Conservation (phyloP, 2,329 filamentous ascomycete species). For the Cercospora canescens region DNA sequence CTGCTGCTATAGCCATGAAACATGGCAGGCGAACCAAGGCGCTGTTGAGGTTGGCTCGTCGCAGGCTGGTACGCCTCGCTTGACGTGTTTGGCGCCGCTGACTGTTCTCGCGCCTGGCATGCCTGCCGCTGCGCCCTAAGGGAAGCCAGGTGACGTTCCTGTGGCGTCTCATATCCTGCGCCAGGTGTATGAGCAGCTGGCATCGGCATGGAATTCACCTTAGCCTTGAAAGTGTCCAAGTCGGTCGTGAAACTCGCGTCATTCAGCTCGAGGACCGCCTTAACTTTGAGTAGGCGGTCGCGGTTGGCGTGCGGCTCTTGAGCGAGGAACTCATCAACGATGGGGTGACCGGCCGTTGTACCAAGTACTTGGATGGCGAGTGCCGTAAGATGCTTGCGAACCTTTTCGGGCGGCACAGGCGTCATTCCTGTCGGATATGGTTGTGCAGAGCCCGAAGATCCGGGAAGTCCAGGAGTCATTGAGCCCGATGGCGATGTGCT, state of each 20-base stretch:
- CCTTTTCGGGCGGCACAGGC: constrained; percentile 15
- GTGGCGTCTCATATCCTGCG: constrained; percentile 21
- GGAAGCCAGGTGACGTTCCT: constrained; percentile 14
- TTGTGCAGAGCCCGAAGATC: constrained; percentile 21
- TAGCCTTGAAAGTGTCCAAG: constrained; percentile 26
- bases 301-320: constrained; percentile 31
- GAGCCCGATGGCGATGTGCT: constrained; percentile 30
- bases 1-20: constrained; percentile 24
- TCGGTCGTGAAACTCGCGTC: constrained; percentile 22
- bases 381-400: constrained; percentile 31
- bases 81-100: constrained; percentile 29
- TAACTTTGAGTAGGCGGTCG: constrained; percentile 28
- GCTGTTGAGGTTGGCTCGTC: constrained; percentile 18
- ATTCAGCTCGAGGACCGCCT: constrained; percentile 25
- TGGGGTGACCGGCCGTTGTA: constrained; percentile 24
- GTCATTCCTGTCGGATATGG: constrained; percentile 20
- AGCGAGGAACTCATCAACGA: constrained; percentile 31
- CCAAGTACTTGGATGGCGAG: constrained; percentile 31
- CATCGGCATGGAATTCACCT: constrained; percentile 25
- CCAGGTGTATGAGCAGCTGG: constrained; percentile 26
- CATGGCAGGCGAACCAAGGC: constrained; percentile 31
- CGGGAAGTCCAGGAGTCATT: constrained; percentile 23
- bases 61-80: constrained; percentile 16
- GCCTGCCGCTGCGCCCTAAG: constrained; percentile 14
- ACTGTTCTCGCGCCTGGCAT: constrained; percentile 29